Base-by-base conservation (phyloP, 2,329 filamentous ascomycete genomes). In the Monosporascus sp. region DNA sequence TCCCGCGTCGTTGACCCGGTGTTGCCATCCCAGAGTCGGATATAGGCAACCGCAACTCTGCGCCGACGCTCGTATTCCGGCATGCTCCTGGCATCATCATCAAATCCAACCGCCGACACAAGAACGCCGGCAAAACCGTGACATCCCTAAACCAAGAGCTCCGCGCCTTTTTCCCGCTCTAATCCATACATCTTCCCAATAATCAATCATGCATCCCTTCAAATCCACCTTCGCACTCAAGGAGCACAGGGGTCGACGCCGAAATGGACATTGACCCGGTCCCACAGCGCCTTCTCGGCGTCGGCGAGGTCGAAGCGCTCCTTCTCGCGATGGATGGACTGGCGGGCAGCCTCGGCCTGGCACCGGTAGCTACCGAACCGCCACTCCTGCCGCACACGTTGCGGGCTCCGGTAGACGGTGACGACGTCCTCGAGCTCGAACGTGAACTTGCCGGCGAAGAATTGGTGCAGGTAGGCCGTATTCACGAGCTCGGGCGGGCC, bases 331-430 rank as follows among this genome's bases (percentile, higher is more conserved):
- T 50, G n/a, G 49, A 62, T 58, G 1, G 56, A 35, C 52, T 58
- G 56, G 37, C 67, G 65, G 2, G 74, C 78, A 50, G 75, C 72
- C 66, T 80, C 74, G 0, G 79, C 72, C 70, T 84, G 80, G 65
- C 76, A 79, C 1, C 79, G 74, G 54, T 74, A 83, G 52, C 78
- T 81, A 0, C 77, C 78, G 58, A 84, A 84, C 11, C 74, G 71
- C 58, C 75, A 79, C 68, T 82, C 79, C 15, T 79, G 56, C 2
- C 75, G 69, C 11, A 46, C 43, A 24, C 43, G 0, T 58, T 57
- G 40, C 45, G 40, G 4, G 2, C 61, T 37, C 52, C 51, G 20
- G 37, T 51, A 53, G 48, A 18, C 37, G n/a, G 64, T 59, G 3
- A 67, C 57, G 51, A 79, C 64, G 48, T 67, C 61, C 55, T 82